These are phyloP conservation scores for Senna tora DNA, from an alignment of 306 rosid genomes.

Conservation along the genomic window DNA sequence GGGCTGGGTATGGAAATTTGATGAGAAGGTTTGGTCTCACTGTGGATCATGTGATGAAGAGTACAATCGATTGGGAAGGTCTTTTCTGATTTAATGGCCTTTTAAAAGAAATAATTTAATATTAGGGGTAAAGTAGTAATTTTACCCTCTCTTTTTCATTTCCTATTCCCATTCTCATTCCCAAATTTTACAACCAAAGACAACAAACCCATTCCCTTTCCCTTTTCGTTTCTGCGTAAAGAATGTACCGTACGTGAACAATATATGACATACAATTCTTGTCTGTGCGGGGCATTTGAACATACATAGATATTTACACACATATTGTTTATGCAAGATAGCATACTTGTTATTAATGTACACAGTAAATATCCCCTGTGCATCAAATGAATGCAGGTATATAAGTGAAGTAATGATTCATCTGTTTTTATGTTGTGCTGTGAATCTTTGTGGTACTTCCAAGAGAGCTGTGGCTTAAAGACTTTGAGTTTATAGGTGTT, in stretches of 20 bases:
- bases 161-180: no score
- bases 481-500: neutral
- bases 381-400: neutral
- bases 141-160: no score
- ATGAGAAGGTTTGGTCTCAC: slow-evolving; percentile 71
- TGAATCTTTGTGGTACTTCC: neutral
- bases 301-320: neutral
- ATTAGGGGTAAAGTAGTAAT: no score
- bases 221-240: no score
- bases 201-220: no score
- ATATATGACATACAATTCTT: neutral
- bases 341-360: neutral
- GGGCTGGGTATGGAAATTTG: slow-evolving; percentile 78
- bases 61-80: no score
- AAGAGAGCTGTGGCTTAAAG: neutral
- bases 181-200: no score
- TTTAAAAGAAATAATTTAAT: no score
- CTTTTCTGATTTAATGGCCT: no score
- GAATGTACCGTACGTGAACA: no score
- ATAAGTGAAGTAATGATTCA: neutral
- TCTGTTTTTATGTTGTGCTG: neutral
- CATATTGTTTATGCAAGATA: neutral
- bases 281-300: neutral
- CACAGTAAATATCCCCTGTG: neutral
- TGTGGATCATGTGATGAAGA: slow-evolving; percentile 56